Evolutionary conservation across 805 yeast genomes (phyloP).

Genomic region (Barnettozyma vustinii): DNA sequence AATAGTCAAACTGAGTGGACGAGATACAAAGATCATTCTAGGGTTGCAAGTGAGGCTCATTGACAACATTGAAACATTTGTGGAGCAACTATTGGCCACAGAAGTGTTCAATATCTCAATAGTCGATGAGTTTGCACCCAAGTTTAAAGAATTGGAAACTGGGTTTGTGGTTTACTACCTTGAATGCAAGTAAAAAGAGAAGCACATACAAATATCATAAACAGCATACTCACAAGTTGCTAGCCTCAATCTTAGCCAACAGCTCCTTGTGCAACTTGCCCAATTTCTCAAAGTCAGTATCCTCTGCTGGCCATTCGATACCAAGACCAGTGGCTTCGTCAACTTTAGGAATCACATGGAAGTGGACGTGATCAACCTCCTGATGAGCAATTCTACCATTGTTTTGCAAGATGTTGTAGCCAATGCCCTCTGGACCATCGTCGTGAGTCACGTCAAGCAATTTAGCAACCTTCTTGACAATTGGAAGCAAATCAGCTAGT

Average conservation of each 20-base stretch:
- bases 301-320: slow-evolving; percentile 93
- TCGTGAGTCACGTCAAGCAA: slow-evolving; percentile 61
- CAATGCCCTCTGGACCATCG: slow-evolving; percentile 61
- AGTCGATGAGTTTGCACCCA: slow-evolving; percentile 26
- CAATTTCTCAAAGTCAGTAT: slow-evolving; percentile 68
- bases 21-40: slow-evolving; percentile 33
- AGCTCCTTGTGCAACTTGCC: slow-evolving; percentile 62
- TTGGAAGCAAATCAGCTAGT: slow-evolving; percentile 79
- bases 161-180: slow-evolving; percentile 45
- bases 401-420: slow-evolving; percentile 88
- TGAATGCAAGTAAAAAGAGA: neutral
- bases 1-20: slow-evolving; percentile 31
- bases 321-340: slow-evolving; percentile 67
- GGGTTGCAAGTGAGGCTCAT: slow-evolving; percentile 53
- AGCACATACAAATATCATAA: neutral
- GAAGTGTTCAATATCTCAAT: slow-evolving; percentile 31
- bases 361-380: slow-evolving; percentile 92
- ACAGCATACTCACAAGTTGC: slow-evolving; percentile 6
- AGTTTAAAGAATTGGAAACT: slow-evolving; percentile 20
- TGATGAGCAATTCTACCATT: slow-evolving; percentile 96
- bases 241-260: slow-evolving; percentile 34
- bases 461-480: slow-evolving; percentile 78
- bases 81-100: slow-evolving; percentile 28
- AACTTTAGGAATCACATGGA: slow-evolving; percentile 91
- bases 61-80: slow-evolving; percentile 42